A percentile compares a stretch with the other conserved stretches of the same genome.
These are phyloP conservation scores for Puccinellia tenuiflora DNA, from an alignment of 176 grass and related monocot genomes.

Conservation along the genomic window DNA sequence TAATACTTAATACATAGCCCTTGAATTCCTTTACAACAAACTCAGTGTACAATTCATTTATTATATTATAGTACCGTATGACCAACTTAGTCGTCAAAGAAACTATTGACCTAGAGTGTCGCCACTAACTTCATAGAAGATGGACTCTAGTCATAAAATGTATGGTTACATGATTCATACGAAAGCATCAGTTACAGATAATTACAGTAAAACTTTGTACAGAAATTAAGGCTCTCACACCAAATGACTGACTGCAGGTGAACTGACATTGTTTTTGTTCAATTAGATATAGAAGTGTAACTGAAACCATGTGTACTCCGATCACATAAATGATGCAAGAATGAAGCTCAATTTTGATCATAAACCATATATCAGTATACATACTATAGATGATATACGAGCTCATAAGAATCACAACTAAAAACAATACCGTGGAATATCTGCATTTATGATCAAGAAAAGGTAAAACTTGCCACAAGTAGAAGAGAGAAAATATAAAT, in stretches of 20 bases:
- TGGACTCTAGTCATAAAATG: not conserved
- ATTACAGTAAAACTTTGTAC: not conserved
- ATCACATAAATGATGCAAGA: not conserved
- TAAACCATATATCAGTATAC: not conserved
- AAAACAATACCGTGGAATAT: not conserved
- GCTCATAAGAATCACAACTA: not conserved
- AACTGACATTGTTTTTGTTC: not conserved
- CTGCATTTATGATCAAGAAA: too few species aligned
- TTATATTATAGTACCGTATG: not conserved
- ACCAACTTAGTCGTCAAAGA: not conserved
- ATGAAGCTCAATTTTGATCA: not conserved
- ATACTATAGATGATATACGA: not conserved
- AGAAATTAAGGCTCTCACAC: not conserved
- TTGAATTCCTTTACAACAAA: not conserved
- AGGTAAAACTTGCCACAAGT: too few species aligned
- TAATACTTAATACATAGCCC: not conserved
- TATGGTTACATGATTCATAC: not conserved
- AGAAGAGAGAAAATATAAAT: too few species aligned
- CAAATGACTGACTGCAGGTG: not conserved
- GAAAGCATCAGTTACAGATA: not conserved
- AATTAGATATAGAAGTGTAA: not conserved
- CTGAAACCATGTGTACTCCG: not conserved
- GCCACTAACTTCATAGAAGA: not conserved
- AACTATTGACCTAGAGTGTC: not conserved
- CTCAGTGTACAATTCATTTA: not conserved